phyloP scores from a whole-genome alignment of 768 basidiomycete genomes.

The Lenzites betulinus region DNA sequence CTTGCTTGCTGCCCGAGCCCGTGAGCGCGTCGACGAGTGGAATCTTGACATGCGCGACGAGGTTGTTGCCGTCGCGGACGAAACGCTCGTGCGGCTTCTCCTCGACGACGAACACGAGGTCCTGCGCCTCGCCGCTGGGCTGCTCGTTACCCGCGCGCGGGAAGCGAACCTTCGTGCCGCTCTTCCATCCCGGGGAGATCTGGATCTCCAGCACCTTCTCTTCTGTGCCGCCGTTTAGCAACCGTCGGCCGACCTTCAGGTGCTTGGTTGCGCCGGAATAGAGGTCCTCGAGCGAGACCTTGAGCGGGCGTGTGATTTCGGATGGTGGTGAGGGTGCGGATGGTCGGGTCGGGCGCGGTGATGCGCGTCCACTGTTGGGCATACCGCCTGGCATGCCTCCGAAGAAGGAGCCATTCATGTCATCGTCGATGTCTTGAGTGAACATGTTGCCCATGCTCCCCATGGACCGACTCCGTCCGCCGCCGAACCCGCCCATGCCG shows the following conservation, averaged over 20 bases:
- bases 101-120: constrained; percentile 96
- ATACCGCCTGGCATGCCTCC: constrained; percentile 62
- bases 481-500: constrained; percentile 38
- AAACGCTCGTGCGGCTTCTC: constrained; percentile 86
- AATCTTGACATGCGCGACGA: constrained; percentile 60
- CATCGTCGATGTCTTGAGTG: constrained; percentile 37
- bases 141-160: constrained; percentile 84
- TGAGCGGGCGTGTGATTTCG: constrained; percentile 81
- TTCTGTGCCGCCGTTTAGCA: constrained; percentile 73
- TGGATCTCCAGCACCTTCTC: constrained; percentile 85
- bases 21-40: constrained; percentile 84
- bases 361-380: constrained; percentile 39
- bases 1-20: constrained; percentile 53
- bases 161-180: constrained; percentile 92
- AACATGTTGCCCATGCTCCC: constrained; percentile 30
- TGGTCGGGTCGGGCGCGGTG: constrained; percentile 35
- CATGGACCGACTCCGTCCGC: constrained; percentile 16
- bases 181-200: constrained; percentile 91
- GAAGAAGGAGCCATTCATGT: constrained; percentile 50
- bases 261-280: constrained; percentile 85
- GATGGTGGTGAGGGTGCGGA: constrained; percentile 47
- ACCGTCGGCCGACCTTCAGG: constrained; percentile 79
- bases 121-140: constrained; percentile 67
- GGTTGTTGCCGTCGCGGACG: constrained; percentile 80
- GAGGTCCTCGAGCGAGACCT: constrained; percentile 83